Conservation (phyloP, 2,329 filamentous ascomycete genomes). For the Neobulgaria alba region DNA sequence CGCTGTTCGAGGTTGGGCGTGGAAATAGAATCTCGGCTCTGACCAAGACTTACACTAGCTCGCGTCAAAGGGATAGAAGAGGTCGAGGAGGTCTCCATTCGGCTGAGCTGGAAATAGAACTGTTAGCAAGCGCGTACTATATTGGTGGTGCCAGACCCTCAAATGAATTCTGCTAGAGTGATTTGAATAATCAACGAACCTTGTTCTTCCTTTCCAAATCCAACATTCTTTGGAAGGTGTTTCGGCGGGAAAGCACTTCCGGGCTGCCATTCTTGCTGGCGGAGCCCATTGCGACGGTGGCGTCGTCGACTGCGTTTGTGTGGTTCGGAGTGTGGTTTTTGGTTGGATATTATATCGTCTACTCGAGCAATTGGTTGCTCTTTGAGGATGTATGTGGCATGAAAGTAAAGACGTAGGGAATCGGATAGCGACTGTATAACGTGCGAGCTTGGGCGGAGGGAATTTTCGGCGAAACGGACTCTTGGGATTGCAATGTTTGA, state of each 20-base stretch:
- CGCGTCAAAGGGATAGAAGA: slow-evolving; percentile 3
- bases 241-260: slow-evolving; percentile 10
- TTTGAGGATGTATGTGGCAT: too few species aligned
- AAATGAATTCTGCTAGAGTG: neutral
- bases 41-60: slow-evolving; percentile 9
- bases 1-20: slow-evolving; percentile 10
- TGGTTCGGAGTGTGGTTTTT: neutral
- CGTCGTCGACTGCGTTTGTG: slow-evolving; percentile 1
- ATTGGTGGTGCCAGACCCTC: neutral
- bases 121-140: slow-evolving; percentile 15
- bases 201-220: slow-evolving; percentile 50
- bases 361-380: neutral
- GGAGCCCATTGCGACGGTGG: slow-evolving; percentile 13
- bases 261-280: slow-evolving; percentile 10
- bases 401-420: too few species aligned
- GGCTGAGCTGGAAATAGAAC: slow-evolving; percentile 30
- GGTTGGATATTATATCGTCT: neutral
- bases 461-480: too few species aligned
- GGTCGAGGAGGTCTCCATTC: neutral
- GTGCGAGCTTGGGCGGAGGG: too few species aligned
- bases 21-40: slow-evolving; percentile 5
- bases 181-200: slow-evolving; percentile 34
- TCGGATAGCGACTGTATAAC: too few species aligned
- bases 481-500: too few species aligned
- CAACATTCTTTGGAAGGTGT: slow-evolving; percentile 45